phyloP scores from a whole-genome alignment of 768 basidiomycete genomes.

The Dentipellis sp. region DNA sequence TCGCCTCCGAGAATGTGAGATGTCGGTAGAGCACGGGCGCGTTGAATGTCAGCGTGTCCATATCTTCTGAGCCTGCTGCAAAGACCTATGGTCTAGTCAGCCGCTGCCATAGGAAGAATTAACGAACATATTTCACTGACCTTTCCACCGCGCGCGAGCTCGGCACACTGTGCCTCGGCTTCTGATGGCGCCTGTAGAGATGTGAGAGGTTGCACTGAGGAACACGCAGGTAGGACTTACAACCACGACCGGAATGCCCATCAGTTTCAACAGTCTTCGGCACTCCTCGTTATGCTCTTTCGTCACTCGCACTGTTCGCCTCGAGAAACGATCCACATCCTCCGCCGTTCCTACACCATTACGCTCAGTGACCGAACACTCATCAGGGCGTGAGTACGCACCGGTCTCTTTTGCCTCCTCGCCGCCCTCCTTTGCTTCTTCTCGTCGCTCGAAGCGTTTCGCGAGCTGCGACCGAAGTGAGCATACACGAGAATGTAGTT shows the following conservation, averaged over 20 bases:
- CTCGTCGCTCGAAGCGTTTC: conserved; percentile 86
- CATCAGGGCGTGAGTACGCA: conserved; percentile 6
- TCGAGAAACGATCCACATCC: conserved; percentile 83
- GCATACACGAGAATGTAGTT: neutral
- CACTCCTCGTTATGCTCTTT: conserved; percentile 96
- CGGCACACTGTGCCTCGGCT: conserved; percentile 98
- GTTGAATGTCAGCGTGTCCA: conserved; percentile 97
- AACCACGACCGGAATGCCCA: conserved; percentile 95
- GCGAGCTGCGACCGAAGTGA: conserved; percentile 51
- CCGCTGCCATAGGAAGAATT: neutral
- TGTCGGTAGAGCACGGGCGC: conserved; percentile 90
- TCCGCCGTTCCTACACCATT: conserved; percentile 60
- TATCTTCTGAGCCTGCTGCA: conserved; percentile 97
- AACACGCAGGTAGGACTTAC: conserved; percentile 36
- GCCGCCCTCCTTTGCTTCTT: conserved; percentile 89
- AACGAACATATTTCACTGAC: conserved; percentile 25
- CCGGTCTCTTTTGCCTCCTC: conserved; percentile 96
- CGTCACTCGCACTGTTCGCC: conserved; percentile 92
- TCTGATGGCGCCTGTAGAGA: conserved; percentile 82
- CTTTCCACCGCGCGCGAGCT: conserved; percentile 93
- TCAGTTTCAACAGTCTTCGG: conserved; percentile 72
- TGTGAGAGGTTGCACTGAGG: neutral
- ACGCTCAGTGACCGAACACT: neutral
- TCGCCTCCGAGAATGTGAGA: conserved; percentile 95
- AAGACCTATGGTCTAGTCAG: conserved; percentile 56